Evolutionary conservation across 768 basidiomycete species (phyloP), one percentile per base, ranked within the genome.

Genomic region (Rhizopogon sp.): DNA sequence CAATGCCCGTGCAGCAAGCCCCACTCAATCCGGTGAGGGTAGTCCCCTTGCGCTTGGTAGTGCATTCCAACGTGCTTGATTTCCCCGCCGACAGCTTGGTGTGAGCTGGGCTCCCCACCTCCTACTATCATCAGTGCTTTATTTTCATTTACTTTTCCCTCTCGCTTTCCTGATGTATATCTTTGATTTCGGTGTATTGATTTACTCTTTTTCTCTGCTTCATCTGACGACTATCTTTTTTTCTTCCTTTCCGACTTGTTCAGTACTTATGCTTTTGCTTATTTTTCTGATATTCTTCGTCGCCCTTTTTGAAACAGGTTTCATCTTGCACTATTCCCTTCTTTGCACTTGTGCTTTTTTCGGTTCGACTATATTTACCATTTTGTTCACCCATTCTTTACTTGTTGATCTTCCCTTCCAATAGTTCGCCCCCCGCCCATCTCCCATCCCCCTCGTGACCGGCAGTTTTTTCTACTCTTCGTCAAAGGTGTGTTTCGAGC

Each of bases 41-140:
- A 69, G 69, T 54, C 68, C 72, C 28, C 56, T 67, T 43, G 72
- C 72, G 54, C 67, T 91, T 49, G 89, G 80, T 29, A 90, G 87
- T 63, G 89, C 89, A 28, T 88, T 92, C 66, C 84, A 87, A 60
- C 69, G 87, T 68, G 76, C 72, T 13, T 86, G 60, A 76, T 33
- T 45, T 35, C 13, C 20, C 46, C 14, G 11, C 22, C 14, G 14
- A 52, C 53, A 17, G 45, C 39, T 22, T 46, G n/a, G 17, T 41
- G 16, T 17, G n/a, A 31, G 37, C 45, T 8, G 43, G 20, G 20
- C 46, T 54, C 41, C 28, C 35, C 14, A 16, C 13, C 13, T 29
- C 20, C 39, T 11, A 39, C 45, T n/a, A 20, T 33, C 25, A 4
- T 17, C 13, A n/a, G 4, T 57, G 39, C 54, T 46, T 35, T 9